A percentile compares a stretch with the other conserved stretches of the same genome.
phyloP scores from a whole-genome alignment of 2,329 filamentous ascomycete species.

The Fusarium chlamydosporum region DNA sequence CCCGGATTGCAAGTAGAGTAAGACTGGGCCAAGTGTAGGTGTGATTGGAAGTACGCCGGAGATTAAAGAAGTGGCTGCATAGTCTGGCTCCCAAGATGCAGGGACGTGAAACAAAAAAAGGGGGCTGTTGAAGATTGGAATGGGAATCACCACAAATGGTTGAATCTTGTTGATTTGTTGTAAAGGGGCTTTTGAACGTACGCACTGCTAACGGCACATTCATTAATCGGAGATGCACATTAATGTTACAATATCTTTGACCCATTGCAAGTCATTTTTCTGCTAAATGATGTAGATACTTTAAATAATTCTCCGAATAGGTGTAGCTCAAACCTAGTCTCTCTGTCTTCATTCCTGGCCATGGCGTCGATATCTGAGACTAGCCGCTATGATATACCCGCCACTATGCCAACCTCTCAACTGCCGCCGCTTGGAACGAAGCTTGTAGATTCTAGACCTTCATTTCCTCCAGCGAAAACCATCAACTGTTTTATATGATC shows the following conservation, averaged over 20 bases:
- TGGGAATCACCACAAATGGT: neutral
- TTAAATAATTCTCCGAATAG: no score
- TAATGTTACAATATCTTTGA: neutral
- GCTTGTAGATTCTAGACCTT: neutral
- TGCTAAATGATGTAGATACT: accelerated
- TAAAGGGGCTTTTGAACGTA: neutral
- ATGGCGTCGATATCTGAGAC: constrained; percentile 25
- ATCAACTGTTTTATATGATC: neutral
- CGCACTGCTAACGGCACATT: neutral
- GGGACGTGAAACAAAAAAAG: neutral
- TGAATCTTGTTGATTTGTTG: neutral
- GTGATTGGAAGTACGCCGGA: neutral
- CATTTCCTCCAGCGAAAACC: neutral
- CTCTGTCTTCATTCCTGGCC: neutral
- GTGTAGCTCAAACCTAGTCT: neutral
- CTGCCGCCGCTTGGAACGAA: constrained; percentile 33
- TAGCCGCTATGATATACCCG: constrained; percentile 5
- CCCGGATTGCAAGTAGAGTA: constrained; percentile 33
- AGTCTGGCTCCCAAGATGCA: neutral
- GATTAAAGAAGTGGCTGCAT: neutral
- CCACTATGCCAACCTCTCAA: constrained; percentile 20
- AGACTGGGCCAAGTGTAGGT: neutral
- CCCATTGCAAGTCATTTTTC: no score
- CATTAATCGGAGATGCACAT: neutral
- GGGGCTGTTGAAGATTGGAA: neutral